Base-by-base conservation (phyloP, 352 stramenopile genomes). In the Phytopythium aichiense region DNA sequence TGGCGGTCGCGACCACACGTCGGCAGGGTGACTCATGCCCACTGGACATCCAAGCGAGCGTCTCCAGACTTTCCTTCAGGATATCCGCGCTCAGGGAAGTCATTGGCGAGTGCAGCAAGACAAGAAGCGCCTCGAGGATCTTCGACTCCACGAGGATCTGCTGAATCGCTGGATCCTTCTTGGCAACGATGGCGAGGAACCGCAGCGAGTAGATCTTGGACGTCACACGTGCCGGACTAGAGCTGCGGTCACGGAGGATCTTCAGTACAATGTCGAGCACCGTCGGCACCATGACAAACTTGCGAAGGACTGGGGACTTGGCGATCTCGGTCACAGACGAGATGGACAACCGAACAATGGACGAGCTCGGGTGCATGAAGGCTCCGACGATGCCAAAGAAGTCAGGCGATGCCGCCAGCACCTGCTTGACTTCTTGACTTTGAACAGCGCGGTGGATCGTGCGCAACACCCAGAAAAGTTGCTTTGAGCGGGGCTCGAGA, bases 41-140 rank as follows among this genome's bases (percentile, higher is more conserved):
- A 18, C 78, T 87, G 8, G 69, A 80, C 11, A 84, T 60, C 77
- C 79, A 89, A 4, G 79, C 82, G 6, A 89, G 64, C 1, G 79
- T 66, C 40, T 91, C 78, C 0, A 91, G 51, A 22, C 61, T 69
- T 23, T 79, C 72, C n/a, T 56, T 66, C 5, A 89, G 63, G 0
- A 91, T 46, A 7, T 79, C 61, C 15, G 56, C 42, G 42, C 81
- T 68, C 2, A 81, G 43, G 2, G 68, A 55, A 0, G 70, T 74
- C 4, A 76, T 56, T 2, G 78, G 69, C 1, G 74, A 83, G n/a
- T 87, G 76, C n/a, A 87, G 43, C 20, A 89, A 50, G 4, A 74
- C 35, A 22, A 87, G 30, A 5, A 81, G 64, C 2, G 71, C 72
- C 20, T 89, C 78, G 12, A 89, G 59, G 43, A 91, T 58, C 30